phyloP scores from a whole-genome alignment of 1,284 basidiomycete species.

The Inonotus hispidus region DNA sequence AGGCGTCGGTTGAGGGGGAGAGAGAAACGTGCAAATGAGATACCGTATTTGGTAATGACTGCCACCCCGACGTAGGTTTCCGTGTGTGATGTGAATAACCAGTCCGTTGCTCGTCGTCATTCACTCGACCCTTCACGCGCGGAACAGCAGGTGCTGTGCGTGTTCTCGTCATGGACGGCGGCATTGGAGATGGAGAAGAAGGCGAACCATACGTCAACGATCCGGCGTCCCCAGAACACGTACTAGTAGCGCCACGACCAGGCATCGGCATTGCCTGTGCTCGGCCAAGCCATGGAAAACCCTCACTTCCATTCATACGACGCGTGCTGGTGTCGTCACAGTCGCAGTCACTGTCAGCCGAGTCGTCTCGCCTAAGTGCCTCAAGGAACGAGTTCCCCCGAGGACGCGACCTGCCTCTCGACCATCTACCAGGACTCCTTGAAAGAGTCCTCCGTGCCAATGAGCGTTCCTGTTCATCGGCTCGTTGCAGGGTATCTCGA shows the following conservation, averaged over 20 bases:
- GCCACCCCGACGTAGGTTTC: constrained; percentile 11
- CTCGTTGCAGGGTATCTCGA: constrained; percentile 50
- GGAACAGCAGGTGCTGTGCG: constrained; percentile 16
- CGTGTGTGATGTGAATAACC: constrained; percentile 2
- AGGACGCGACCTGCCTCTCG: constrained; percentile 18
- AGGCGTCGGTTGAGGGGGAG: constrained; percentile 7
- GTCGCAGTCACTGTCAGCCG: constrained; percentile 4
- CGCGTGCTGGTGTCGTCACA: constrained; percentile 4
- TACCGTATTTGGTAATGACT: constrained; percentile 15
- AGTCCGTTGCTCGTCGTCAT: constrained; percentile 1
- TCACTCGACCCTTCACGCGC: background rate
- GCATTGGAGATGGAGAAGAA: constrained; percentile 15
- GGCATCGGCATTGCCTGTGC: constrained; percentile 5
- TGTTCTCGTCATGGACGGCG: constrained; percentile 15
- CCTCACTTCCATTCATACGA: background rate
- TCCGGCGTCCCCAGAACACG: constrained; percentile 4
- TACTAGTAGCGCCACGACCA: background rate
- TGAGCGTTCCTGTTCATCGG: constrained; percentile 36
- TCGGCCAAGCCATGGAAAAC: background rate
- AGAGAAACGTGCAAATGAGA: constrained; percentile 8
- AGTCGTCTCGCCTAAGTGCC: constrained; percentile 3
- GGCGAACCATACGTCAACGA: constrained; percentile 10
- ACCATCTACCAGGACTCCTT: constrained; percentile 17
- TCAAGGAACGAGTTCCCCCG: constrained; percentile 12
- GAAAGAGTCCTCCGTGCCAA: constrained; percentile 16